phyloP scores from a whole-genome alignment of 2,329 filamentous ascomycete genomes.

The Clonostachys byssicola region DNA sequence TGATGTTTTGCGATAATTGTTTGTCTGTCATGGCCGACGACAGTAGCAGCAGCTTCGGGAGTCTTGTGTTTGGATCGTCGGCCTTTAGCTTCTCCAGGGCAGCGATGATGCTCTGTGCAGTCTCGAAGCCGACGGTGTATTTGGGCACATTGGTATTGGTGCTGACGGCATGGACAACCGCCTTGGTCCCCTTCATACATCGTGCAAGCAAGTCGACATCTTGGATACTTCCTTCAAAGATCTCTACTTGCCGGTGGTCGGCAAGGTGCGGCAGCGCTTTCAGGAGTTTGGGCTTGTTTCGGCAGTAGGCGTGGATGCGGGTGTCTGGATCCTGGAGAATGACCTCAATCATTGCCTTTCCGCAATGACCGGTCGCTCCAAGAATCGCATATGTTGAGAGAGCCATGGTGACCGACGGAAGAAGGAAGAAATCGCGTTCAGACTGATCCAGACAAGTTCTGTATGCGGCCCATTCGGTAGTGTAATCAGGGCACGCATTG shows the following conservation, averaged over 20 bases:
- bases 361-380: conserved; percentile 36
- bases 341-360: conserved; percentile 29
- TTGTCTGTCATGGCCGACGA: background rate
- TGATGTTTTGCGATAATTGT: conserved; percentile 7
- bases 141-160: background rate
- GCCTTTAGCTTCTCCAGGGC: background rate
- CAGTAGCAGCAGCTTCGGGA: background rate
- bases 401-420: too few relatives aligned
- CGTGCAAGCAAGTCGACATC: conserved; percentile 22
- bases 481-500: too few relatives aligned
- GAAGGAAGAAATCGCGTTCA: too few relatives aligned
- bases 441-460: too few relatives aligned
- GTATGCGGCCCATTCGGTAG: too few relatives aligned
- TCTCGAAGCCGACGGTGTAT: background rate
- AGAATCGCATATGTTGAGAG: conserved; percentile 22
- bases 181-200: background rate
- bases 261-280: conserved; percentile 20
- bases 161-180: background rate
- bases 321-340: conserved; percentile 23
- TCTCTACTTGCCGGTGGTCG: conserved; percentile 20
- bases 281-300: conserved; percentile 31
- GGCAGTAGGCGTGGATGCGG: conserved; percentile 36
- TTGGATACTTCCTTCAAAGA: conserved; percentile 34
- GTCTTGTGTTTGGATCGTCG: background rate
- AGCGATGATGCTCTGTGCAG: background rate